Evolutionary conservation across 805 yeast species (phyloP), one percentile per base, ranked within the genome.

Genomic region (Candida dendrica): DNA sequence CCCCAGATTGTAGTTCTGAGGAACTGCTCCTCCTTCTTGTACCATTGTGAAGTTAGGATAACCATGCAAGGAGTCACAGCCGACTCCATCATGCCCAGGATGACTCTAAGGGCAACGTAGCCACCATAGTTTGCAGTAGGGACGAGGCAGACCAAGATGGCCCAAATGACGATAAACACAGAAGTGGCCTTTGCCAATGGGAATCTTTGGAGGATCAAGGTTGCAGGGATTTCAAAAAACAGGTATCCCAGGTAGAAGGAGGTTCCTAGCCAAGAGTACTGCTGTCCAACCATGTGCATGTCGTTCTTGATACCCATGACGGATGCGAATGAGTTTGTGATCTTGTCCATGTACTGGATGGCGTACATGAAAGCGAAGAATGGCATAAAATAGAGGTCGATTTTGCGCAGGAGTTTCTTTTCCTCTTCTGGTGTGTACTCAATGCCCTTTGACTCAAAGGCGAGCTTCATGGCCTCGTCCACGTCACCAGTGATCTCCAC

Each of bases 41-140:
- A 80, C 73, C 79, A 80, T 56, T 76, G 80, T 20, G 75, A 58
- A 4, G 82, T 79, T 37, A 79, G 53, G 24, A 75, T 63, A 27
- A 77, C 72, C 58, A 74, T 75, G 3, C 79, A 72, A 3, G 86
- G 84, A 18, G 78, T 71, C 18, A 78, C 70, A 18, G 70, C 58
- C 39, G 68, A 55, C 47, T 73, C 78, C 4, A 69, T 45, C 34
- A 61, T 45, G 7, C 78, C 78, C 19, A 71, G 54, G 19, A 71
- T 45, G 10, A 63, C 59, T 44, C 79, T 58, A n/a, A 61, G 53
- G 26, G 62, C 49, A 63, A 73, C 63, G 33, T 72, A 61, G 8
- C 71, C 63, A 4, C 71, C 68, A 50, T 65, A 71, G 19, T 58
- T 58, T 41, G 50, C 47, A 35, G 63, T 50, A 11, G 62, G 60